phyloP scores from a whole-genome alignment of 164 flowering plant species.

The Echeveria elegans region DNA sequence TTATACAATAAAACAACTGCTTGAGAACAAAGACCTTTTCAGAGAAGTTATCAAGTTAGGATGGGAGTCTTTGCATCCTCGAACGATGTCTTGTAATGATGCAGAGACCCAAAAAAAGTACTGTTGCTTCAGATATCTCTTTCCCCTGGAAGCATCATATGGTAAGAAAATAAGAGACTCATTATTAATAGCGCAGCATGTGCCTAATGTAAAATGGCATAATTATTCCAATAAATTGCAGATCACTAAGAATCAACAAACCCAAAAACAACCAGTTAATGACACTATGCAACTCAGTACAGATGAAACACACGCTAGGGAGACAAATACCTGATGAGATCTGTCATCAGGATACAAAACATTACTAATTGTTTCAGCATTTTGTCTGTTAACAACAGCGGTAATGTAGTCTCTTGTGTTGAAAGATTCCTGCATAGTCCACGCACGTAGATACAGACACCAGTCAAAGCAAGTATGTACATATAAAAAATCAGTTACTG shows the following conservation, averaged over 20 bases:
- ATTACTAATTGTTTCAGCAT: conserved; percentile 47
- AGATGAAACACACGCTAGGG: not conserved
- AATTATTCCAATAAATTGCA: not conserved
- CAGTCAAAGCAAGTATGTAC: not conserved
- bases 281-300: not conserved
- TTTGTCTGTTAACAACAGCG: conserved; percentile 45
- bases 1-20: not conserved
- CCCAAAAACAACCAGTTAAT: not conserved
- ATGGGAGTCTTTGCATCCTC: conserved; percentile 44
- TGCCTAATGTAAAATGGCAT: too few relatives aligned
- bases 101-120: conserved; percentile 60
- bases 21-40: conserved; percentile 35
- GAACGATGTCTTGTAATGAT: conserved; percentile 53
- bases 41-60: conserved; percentile 33
- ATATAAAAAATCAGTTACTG: too few relatives aligned
- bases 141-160: conserved; percentile 36
- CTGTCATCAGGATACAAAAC: conserved; percentile 59
- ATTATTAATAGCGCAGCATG: not conserved
- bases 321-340: conserved; percentile 36
- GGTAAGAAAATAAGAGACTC: not conserved
- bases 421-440: conserved; percentile 36
- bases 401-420: conserved; percentile 55
- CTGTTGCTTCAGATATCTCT: conserved; percentile 52
- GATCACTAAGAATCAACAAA: not conserved
- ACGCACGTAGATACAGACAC: not conserved